A percentile compares a stretch with the other conserved stretches of the same genome.
These are phyloP conservation scores for Dothidotthia symphoricarpi DNA, from an alignment of 2,329 filamentous ascomycete genomes.

Conservation along the genomic window DNA sequence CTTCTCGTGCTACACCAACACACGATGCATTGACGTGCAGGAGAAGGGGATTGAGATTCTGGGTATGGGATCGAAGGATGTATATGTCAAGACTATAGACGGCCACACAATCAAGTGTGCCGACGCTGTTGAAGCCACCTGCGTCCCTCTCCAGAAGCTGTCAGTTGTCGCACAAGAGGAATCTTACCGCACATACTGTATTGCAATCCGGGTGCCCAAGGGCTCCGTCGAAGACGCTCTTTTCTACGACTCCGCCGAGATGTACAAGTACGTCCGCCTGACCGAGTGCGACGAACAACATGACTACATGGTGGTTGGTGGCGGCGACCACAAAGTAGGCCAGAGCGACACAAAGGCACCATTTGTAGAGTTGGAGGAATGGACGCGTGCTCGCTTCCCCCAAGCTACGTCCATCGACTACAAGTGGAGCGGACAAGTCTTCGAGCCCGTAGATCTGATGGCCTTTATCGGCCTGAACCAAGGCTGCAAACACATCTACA, in stretches of 20 bases:
- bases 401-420: conserved; percentile 53
- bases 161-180: conserved; percentile 55
- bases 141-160: conserved; percentile 57
- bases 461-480: conserved; percentile 58
- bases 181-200: conserved; percentile 56
- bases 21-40: conserved; percentile 49
- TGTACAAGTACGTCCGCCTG: conserved; percentile 57
- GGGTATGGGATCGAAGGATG: conserved; percentile 48
- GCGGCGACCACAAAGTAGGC: conserved; percentile 60
- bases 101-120: conserved; percentile 51
- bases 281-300: conserved; percentile 54
- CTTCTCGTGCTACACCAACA: conserved; percentile 55
- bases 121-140: conserved; percentile 55
- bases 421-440: conserved; percentile 58
- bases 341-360: conserved; percentile 49
- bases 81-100: conserved; percentile 48
- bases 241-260: conserved; percentile 56
- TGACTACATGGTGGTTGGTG: conserved; percentile 58
- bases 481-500: conserved; percentile 52
- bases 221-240: conserved; percentile 55
- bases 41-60: conserved; percentile 51
- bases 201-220: conserved; percentile 56
- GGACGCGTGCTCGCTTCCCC: conserved; percentile 55
- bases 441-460: conserved; percentile 56
- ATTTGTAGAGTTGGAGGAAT: conserved; percentile 53